Conservation (phyloP, 2,329 filamentous ascomycete species). For the Botryotinia globosa region DNA sequence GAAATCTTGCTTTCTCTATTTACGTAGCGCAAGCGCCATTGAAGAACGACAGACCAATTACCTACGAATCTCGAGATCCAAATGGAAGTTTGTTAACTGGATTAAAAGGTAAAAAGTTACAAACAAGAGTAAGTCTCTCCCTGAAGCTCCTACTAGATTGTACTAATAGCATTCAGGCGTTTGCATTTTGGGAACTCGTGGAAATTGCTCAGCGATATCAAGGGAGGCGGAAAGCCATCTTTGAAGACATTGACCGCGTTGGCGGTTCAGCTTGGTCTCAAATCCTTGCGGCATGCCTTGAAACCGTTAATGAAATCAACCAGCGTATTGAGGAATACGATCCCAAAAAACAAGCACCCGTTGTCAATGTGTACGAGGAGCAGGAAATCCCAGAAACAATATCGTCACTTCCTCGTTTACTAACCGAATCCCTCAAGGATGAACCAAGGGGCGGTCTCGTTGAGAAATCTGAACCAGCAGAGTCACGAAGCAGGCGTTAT, state of each 20-base stretch:
- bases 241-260: conserved; percentile 79
- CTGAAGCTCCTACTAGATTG: background rate
- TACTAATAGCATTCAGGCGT: conserved; percentile 51
- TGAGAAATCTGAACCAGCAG: conserved; percentile 24
- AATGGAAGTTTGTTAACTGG: conserved; percentile 87
- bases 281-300: conserved; percentile 66
- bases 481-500: conserved; percentile 24
- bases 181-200: conserved; percentile 88
- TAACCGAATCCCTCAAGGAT: conserved; percentile 31
- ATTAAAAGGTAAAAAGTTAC: conserved; percentile 76
- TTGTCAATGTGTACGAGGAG: conserved; percentile 8
- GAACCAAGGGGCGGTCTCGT: conserved; percentile 34
- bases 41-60: conserved; percentile 82
- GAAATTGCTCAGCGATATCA: conserved; percentile 74
- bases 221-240: conserved; percentile 73
- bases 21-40: conserved; percentile 78
- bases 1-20: conserved; percentile 74
- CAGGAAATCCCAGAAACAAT: conserved; percentile 32
- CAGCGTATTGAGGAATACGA: conserved; percentile 60
- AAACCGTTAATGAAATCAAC: conserved; percentile 65
- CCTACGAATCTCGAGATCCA: conserved; percentile 80
- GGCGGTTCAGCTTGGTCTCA: conserved; percentile 81
- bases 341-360: conserved; percentile 41
- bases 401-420: conserved; percentile 33
- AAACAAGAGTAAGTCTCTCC: conserved; percentile 58